phyloP scores from a whole-genome alignment of 2,329 filamentous ascomycete species.

The Pestalotiopsis sp. region DNA sequence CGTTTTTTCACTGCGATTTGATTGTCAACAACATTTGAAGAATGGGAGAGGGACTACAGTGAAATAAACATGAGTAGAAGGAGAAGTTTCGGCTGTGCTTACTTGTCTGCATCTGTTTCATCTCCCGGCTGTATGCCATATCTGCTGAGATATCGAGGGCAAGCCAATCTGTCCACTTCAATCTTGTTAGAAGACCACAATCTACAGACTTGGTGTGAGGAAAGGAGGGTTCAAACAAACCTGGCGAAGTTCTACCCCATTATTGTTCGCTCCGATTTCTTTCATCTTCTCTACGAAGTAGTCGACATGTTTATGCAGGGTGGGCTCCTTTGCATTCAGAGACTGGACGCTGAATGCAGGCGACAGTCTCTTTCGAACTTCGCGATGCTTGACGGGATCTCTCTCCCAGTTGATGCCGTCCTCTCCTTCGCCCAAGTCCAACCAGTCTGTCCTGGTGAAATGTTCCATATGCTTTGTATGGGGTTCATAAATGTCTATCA shows the following conservation, averaged over 20 bases:
- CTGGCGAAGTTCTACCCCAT: conserved; percentile 15
- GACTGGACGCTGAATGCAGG: conserved; percentile 15
- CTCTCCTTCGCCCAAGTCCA: conserved; percentile 6
- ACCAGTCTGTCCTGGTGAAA: conserved; percentile 8
- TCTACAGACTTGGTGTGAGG: background rate
- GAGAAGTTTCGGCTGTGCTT: background rate
- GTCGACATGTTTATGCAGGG: conserved; percentile 15
- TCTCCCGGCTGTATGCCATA: conserved; percentile 23
- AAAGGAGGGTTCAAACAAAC: background rate
- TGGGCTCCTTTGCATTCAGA: conserved; percentile 10
- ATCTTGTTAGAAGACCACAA: background rate
- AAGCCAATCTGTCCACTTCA: conserved; percentile 24
- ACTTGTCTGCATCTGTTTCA: conserved; percentile 21
- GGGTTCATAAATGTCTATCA: conserved; percentile 13
- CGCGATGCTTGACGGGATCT: conserved; percentile 16
- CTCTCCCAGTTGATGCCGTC: conserved; percentile 14
- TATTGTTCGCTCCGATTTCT: conserved; percentile 3
- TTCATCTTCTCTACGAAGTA: conserved; percentile 16
- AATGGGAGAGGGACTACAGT: background rate
- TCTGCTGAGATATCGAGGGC: conserved; percentile 26
- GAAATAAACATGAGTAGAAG: background rate
- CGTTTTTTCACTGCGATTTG: conserved; percentile 12
- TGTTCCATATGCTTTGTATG: conserved; percentile 10
- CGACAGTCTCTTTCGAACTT: conserved; percentile 12
- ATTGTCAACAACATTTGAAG: background rate